A percentile compares a stretch with the other conserved stretches of the same genome.
Conservation (phyloP, 768 basidiomycete genomes). For the Rhodosporidiobolus odoratus region DNA sequence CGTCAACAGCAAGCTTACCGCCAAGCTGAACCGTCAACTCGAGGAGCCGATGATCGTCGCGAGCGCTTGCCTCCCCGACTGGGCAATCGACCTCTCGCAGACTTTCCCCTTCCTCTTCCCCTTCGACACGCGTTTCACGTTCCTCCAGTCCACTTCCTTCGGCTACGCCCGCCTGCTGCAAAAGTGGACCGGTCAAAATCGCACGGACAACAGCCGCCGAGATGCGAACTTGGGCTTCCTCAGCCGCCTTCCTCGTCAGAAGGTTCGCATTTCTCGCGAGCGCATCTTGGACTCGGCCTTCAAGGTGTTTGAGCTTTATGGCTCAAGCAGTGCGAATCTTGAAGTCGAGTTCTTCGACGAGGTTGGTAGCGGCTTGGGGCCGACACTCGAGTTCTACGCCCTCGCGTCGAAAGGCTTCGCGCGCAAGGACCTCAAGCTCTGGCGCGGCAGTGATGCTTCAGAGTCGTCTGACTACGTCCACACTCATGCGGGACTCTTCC, state of each 20-base stretch:
- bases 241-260: constrained; percentile 86
- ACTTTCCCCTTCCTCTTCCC: constrained; percentile 99
- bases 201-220: constrained; percentile 64
- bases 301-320: constrained; percentile 88
- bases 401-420: constrained; percentile 93
- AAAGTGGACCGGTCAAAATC: constrained; percentile 82
- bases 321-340: constrained; percentile 83
- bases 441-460: constrained; percentile 63
- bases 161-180: constrained; percentile 92
- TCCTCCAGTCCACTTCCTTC: constrained; percentile 94
- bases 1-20: constrained; percentile 94
- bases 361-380: constrained; percentile 94
- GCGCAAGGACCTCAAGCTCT: constrained; percentile 75
- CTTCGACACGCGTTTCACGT: constrained; percentile 93
- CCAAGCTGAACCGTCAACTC: constrained; percentile 91
- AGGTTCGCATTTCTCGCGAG: constrained; percentile 90
- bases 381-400: constrained; percentile 98
- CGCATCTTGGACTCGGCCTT: constrained; percentile 92
- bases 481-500: constrained; percentile 80
- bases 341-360: constrained; percentile 99
- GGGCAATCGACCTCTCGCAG: constrained; percentile 91
- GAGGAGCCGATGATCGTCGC: constrained; percentile 99
- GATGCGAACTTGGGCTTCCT: constrained; percentile 90
- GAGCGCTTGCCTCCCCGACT: constrained; percentile 92
- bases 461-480: constrained; percentile 58